Base-by-base conservation (phyloP, 1,284 basidiomycete genomes). In the Abortiporus biennis region DNA sequence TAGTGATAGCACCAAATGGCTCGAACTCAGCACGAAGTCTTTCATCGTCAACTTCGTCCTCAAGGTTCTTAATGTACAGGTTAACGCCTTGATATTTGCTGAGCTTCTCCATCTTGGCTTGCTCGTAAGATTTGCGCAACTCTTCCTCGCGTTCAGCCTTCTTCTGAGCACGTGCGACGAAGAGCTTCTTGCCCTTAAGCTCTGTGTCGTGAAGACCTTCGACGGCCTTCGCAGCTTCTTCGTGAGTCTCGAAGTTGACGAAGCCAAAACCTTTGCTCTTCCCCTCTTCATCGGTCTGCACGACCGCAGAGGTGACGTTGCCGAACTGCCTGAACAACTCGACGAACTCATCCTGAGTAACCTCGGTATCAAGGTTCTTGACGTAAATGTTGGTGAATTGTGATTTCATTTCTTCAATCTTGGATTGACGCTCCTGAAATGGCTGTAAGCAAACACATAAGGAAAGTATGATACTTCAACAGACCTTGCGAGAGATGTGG, bases 41-140 rank as follows among this genome's bases (percentile, higher is more conserved):
- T 49, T 97, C 93, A 60, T 97, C 94, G 60, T 95, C 91, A 56
- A 93, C 78, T 57, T 94, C 90, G 59, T 95, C 92, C 64, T 89
- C 82, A 58, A 88, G 72, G 74, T 99, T 99, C 81, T 99, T 99
- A 80, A 99, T 86, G 76, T 99, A 99, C 44, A 99, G 76, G 75
- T 99, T 99, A 66, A 98, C 93, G 50, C 96, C 96, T 59, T 97
- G 93, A 63, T 92, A 97, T 73, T 99, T 98, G 80, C 87, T 89
- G 57, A 96, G 70, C 69, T 95, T 95, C 78, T 99, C 96, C 77
- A 94, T 83, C 72, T 95, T 93, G 47, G 90, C 92, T 65, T 84
- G 85, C 73, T 98, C 95, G 70, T 98, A 97, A 8, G 88, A 87
- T 62, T 80, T 80, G 62, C 92, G 88, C 44, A 99, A 72, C 70